Conservation (phyloP, 2,329 filamentous ascomycete species). For the Paraconiothyrium sp. region DNA sequence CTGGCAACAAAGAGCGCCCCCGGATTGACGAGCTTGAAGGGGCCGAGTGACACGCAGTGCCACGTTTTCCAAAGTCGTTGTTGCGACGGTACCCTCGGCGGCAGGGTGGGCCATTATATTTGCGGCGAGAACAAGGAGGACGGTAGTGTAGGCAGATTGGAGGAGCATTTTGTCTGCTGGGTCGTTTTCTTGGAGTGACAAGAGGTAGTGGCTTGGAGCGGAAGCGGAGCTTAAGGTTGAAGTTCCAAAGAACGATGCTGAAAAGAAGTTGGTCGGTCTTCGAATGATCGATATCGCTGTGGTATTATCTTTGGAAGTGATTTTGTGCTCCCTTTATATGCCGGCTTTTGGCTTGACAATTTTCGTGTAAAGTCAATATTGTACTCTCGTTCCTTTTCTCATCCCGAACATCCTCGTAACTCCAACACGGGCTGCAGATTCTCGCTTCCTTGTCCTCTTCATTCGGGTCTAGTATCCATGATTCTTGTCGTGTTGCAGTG, state of each 20-base stretch:
- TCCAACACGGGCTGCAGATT: neutral
- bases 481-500: neutral
- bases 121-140: neutral
- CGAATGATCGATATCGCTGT: neutral
- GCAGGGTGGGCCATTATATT: neutral
- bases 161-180: neutral
- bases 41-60: neutral
- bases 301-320: neutral
- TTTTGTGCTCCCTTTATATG: neutral
- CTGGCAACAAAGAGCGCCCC: neutral
- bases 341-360: no score
- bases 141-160: neutral
- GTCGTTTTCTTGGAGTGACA: neutral
- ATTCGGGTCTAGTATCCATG: neutral
- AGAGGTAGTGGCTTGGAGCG: neutral
- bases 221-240: neutral
- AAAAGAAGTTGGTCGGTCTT: neutral
- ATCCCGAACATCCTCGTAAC: neutral
- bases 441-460: neutral
- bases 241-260: neutral
- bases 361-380: no score
- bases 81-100: neutral
- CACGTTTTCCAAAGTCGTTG: neutral
- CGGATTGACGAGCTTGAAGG: constrained; percentile 9
- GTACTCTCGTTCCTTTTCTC: no score